Evolutionary conservation across 148 eudicot species (phyloP), one percentile per base, ranked within the genome.

Genomic region (Rhododendron molle): DNA sequence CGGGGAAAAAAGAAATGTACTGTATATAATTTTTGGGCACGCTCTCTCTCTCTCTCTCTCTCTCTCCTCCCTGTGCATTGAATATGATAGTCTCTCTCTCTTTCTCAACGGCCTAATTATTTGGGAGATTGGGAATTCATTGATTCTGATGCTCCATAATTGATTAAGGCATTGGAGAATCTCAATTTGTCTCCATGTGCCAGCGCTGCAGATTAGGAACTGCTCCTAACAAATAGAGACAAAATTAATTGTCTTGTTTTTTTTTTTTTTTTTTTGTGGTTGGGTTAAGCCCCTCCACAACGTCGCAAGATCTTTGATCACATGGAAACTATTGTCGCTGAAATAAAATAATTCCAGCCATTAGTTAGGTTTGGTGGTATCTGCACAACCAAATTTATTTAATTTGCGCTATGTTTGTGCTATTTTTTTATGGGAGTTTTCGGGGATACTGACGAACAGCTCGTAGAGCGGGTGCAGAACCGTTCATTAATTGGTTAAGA

Each of bases 111-210:
- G 84, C 43, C 23, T 62, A 43, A 65, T 43, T 49, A 65, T 38
- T 11, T 81, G 28, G 84, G 84, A n/a, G 62, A 43, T 62, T 14
- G 76, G 2, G 84, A 43, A 65, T 46, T 62, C 32, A 7, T 40
- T 62, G 76, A 40, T 40, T 46, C n/a, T 82, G 76, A 43, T 38
- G 84, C 36, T 58, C 46, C 72, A 8, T 50, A 60, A 81, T 56
- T 58, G 2, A 56, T 18, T 4, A 81, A 81, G 40, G 23, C 83
- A 65, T 36, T 3, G 30, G 71, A 81, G 83, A 80, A 65, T 65
- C 52, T 81, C 83, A 36, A 58, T 60, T 81, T 58, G 73, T 81
- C 50, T 60, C 73, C 83, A 54, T 81, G 83, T 81, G 73, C 32
- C 49, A 21, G 50, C 30, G 32, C 18, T 15, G 4, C 16, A 32